Evolutionary conservation across 1,139 yeast species (phyloP), one percentile per base, ranked within the genome.

Genomic region (Meyerozyma athensensis): DNA sequence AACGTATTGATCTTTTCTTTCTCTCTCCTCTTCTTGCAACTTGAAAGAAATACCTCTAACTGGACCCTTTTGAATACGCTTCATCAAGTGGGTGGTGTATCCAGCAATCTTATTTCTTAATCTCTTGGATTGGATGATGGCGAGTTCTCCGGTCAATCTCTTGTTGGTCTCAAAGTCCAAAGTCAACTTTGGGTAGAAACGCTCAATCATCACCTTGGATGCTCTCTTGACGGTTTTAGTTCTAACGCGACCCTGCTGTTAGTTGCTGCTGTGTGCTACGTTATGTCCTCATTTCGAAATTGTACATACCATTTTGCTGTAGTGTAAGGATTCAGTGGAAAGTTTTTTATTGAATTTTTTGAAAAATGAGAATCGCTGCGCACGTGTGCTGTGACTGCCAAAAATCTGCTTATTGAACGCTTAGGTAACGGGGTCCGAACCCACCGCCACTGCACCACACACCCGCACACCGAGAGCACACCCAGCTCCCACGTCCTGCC

Each of bases 221-320:
- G 99, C 97, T 81, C 98, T 89, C 89, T 92, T 94, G 76, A 94
- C 97, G 77, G 99, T 94, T 85, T 94, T 94, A 65, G 98, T 94
- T 84, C 96, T 86, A 82, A 86, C 96, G 74, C 95, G 87, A 81
- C 95, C 96, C 96, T 85, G 61, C 22, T 16, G 22, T 21, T 9
- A 14, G 23, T 26, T 23, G 4, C 19, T 7, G 30, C 14, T 34
- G 13, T 14, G 2, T 30, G 33, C 8, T 30, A 12, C n/a, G 16
- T 19, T 12, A 12, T 7, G 12, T 32, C 14, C 8, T 32, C 34
- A 16, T 19, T 16, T 26, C 10, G 16, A 18, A 5, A 24, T 7
- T 30, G 17, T 19, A 42, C 45, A 41, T 42, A 42, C 48, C 48
- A 39, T 40, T 45, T 47, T 49, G 51, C 43, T 43, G 42, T 47